Evolutionary conservation across 2,329 filamentous ascomycete genomes (phyloP).

Genomic region (Helotiales sp.): DNA sequence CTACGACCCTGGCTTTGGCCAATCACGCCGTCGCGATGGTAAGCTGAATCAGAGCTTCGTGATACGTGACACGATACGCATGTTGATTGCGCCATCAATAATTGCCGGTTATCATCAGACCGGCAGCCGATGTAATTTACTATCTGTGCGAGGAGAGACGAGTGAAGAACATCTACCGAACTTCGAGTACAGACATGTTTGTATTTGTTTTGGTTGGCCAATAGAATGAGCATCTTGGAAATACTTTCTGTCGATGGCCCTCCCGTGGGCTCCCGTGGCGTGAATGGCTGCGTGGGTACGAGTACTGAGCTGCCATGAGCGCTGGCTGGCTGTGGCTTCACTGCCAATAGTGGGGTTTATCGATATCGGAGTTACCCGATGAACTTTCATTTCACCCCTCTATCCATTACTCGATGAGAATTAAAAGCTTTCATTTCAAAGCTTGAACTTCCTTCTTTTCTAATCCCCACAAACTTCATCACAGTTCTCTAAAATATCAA

Average conservation of each 20-base stretch:
- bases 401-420: constrained; percentile 39
- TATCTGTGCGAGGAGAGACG: no score
- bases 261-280: constrained; percentile 7
- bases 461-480: background rate
- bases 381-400: background rate
- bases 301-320: no score
- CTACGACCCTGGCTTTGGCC: constrained; percentile 24
- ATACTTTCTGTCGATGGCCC: background rate
- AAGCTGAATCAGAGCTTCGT: constrained; percentile 18
- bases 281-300: background rate
- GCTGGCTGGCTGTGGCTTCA: background rate
- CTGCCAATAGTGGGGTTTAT: constrained; percentile 33
- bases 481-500: constrained; percentile 17
- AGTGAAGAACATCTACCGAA: background rate
- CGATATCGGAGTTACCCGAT: constrained; percentile 31
- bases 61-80: background rate
- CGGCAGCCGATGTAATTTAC: background rate
- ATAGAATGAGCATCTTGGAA: background rate
- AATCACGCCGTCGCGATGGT: constrained; percentile 24
- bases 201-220: background rate
- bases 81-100: constrained; percentile 19
- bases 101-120: background rate
- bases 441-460: background rate
- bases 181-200: background rate
- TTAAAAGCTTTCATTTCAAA: constrained; percentile 21